A percentile compares a stretch with the other conserved stretches of the same genome.
These are phyloP conservation scores for Neurospora crassa DNA, from an alignment of 2,329 filamentous ascomycete species.

Conservation along the genomic window DNA sequence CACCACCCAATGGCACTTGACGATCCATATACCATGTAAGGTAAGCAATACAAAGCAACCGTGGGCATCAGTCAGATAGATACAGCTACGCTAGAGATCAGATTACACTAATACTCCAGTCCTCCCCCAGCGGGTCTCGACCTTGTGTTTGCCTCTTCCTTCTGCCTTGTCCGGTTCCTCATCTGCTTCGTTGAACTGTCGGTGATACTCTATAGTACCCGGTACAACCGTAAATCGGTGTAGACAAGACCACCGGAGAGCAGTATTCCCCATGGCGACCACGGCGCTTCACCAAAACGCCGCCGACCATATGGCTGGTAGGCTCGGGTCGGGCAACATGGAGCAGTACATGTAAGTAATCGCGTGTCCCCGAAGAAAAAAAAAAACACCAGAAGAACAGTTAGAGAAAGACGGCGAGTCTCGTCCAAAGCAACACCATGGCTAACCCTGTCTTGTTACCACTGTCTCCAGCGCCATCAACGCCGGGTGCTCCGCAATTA, in stretches of 20 bases:
- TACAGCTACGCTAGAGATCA: background rate
- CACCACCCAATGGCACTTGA: background rate
- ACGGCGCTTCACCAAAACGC: background rate
- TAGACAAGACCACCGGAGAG: background rate
- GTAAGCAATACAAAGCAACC: background rate
- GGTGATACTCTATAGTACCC: background rate
- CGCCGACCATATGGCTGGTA: background rate
- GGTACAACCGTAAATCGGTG: background rate
- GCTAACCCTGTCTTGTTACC: conserved; percentile 1
- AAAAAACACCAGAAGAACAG: background rate
- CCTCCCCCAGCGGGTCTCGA: background rate
- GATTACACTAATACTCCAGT: background rate
- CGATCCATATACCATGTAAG: background rate
- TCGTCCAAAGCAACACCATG: background rate
- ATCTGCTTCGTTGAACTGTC: background rate
- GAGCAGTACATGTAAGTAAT: background rate
- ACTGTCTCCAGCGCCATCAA: conserved; percentile 24
- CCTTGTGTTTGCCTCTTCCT: background rate
- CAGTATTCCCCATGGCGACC: background rate
- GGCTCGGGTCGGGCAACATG: background rate
- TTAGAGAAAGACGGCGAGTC: background rate
- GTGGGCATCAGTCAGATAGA: background rate
- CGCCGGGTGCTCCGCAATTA: conserved; percentile 28
- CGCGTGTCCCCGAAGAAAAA: background rate
- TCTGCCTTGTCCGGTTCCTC: background rate